Percentiles rank a stretch among this genome's conserved stretches.
These are phyloP conservation scores for Trypanosoma conorhini DNA, from an alignment of 208 protist species.

Conservation along the genomic window DNA sequence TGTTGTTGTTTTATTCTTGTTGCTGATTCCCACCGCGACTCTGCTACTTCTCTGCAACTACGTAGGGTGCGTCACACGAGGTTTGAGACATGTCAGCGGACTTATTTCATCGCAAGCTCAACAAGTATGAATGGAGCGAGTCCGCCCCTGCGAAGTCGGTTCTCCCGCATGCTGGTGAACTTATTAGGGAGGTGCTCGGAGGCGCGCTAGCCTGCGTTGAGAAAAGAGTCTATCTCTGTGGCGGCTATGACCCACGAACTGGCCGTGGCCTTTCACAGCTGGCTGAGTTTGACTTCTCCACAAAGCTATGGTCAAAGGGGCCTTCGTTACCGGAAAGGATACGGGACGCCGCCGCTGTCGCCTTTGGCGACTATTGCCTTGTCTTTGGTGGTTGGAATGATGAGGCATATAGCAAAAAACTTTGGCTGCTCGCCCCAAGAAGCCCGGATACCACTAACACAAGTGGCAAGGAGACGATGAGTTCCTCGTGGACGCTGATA, in stretches of 20 bases:
- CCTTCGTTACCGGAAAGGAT: constrained; percentile 30
- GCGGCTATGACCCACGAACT: constrained; percentile 37
- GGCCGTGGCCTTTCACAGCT: constrained; percentile 30
- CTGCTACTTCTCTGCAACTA: neutral
- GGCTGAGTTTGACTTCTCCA: constrained; percentile 36
- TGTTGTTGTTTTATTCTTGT: neutral
- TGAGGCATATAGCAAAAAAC: constrained; percentile 30
- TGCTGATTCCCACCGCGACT: too few species aligned
- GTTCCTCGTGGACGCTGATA: constrained; percentile 24
- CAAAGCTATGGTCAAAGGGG: constrained; percentile 33
- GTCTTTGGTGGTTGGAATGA: constrained; percentile 46
- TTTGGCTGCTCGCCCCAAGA: constrained; percentile 37
- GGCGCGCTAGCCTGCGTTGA: constrained; percentile 29
- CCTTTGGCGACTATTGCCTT: constrained; percentile 41
- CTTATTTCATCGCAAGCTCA: constrained; percentile 29
- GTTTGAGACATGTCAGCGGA: constrained; percentile 15
- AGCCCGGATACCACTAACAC: neutral
- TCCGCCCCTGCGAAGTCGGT: constrained; percentile 13
- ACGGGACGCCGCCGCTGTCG: constrained; percentile 32
- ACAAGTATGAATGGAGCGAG: constrained; percentile 38
- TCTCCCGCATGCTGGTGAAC: neutral
- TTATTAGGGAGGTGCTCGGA: constrained; percentile 26
- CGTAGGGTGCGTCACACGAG: neutral
- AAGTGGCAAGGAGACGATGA: constrained; percentile 23
- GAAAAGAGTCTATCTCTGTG: constrained; percentile 32